phyloP scores from a whole-genome alignment of 2,329 filamentous ascomycete species.

The Sodiomyces alkalinus region DNA sequence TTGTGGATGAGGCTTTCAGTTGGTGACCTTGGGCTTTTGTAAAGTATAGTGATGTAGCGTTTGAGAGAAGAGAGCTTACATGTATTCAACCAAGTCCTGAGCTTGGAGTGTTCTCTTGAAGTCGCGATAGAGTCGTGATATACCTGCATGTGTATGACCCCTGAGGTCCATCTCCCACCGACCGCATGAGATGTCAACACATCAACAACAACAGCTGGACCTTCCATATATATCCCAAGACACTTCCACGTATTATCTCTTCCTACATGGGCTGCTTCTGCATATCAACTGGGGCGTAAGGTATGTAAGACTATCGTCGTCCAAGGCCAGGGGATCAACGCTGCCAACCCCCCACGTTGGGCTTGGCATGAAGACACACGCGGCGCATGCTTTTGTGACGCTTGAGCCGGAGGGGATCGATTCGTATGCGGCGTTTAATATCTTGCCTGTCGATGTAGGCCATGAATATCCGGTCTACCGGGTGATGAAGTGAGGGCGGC shows the following conservation, averaged over 20 bases:
- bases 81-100: neutral
- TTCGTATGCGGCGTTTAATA: conserved; percentile 12
- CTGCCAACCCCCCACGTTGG: conserved; percentile 12
- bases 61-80: neutral
- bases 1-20: conserved; percentile 13
- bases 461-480: conserved; percentile 15
- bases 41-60: neutral
- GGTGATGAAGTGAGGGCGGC: neutral
- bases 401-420: conserved; percentile 14
- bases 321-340: conserved; percentile 14
- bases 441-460: conserved; percentile 10
- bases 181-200: neutral
- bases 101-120: too few species aligned
- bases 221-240: conserved; percentile 4
- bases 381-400: conserved; percentile 12
- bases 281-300: conserved; percentile 13
- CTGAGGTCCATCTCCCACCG: too few species aligned
- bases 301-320: conserved; percentile 6
- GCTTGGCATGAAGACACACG: conserved; percentile 13
- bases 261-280: too few species aligned
- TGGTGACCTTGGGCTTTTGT: conserved; percentile 10
- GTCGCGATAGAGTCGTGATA: too few species aligned
- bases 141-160: too few species aligned
- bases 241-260: conserved; percentile 10
- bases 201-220: neutral